These are phyloP conservation scores for Populus tomentosa DNA, from an alignment of 441 rosid genomes.

Conservation along the genomic window DNA sequence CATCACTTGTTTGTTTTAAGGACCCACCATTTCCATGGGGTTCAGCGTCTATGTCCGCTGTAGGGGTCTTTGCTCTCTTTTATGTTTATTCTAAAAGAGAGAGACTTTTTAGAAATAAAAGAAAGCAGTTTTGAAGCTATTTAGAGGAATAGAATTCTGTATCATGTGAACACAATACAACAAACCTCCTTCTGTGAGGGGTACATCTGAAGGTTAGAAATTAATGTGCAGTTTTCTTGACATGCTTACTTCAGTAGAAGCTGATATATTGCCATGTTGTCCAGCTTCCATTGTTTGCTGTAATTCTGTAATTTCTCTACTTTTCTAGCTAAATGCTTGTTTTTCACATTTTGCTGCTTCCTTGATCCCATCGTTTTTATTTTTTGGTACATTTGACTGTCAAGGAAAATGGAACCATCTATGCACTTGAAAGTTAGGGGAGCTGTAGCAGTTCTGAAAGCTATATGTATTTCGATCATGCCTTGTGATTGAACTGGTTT, in stretches of 20 bases:
- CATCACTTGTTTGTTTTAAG: constrained; percentile 81
- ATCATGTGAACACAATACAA: constrained; percentile 27
- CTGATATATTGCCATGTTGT: constrained; percentile 4
- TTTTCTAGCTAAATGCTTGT: background rate
- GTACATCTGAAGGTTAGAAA: constrained; percentile 10
- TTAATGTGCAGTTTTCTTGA: constrained; percentile 16
- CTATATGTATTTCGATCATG: background rate
- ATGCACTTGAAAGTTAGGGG: background rate
- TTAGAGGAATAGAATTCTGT: constrained; percentile 26
- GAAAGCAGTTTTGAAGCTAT: constrained; percentile 84
- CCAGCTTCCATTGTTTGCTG: background rate
- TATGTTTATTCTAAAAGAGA: constrained; percentile 56
- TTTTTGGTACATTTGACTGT: no score
- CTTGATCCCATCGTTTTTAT: background rate
- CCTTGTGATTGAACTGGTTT: background rate
- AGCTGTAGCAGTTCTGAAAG: background rate
- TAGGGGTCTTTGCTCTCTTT: constrained; percentile 49
- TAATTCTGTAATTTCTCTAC: background rate
- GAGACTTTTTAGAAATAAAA: constrained; percentile 66
- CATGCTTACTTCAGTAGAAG: constrained; percentile 10
- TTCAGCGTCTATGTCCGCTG: constrained; percentile 45
- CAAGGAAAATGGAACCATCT: background rate
- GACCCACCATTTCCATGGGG: constrained; percentile 94
- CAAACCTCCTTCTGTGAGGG: constrained; percentile 18
- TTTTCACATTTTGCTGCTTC: background rate